Base-by-base conservation (phyloP, 805 yeast species). In the Nakazawaea ernobii region DNA sequence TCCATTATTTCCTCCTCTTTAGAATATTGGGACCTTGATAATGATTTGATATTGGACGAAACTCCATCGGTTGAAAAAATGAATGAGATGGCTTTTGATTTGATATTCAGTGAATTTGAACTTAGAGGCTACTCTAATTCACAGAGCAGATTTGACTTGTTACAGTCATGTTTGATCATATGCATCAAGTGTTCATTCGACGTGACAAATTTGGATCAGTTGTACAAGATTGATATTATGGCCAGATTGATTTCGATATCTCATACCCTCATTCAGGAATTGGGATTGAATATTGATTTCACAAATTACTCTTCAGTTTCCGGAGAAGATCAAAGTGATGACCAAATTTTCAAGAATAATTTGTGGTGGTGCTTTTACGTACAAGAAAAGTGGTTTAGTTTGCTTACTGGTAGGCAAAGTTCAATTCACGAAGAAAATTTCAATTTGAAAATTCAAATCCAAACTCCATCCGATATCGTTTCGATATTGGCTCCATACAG, bases 311-410 rank as follows among this genome's bases (percentile, higher is more conserved):
- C 17, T 17, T n/a, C 28, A 14, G 30, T 10, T 2, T 6, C 10
- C 32, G 11, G n/a, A 8, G 36, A 32, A 17, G 11, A n/a, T 35
- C 29, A 14, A 4, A 17, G 29, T n/a, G 47, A 38, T 33, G 42
- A 48, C 9, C 15, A 17, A 27, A 48, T 33, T 42, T 39, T 48
- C 42, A 48, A 33, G 24, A 39, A 13, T 35, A 48, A 48, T 29
- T 39, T 48, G 38, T 48, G 50, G 50, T 48, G 50, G 50, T 48
- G 50, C 35, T 48, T 48, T 24, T 48, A 48, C 33, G 17, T 43
- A 1, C 43, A 48, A 30, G 50, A 48, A 26, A 48, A 48, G 35
- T 48, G 50, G 50, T 42, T 48, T 27, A 33, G 38, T 15, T 33
- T 48, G 9, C 15, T 48, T 5, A 39, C 37, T 26, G 50, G 50